phyloP scores from a whole-genome alignment of 1,139 yeast genomes.

The Yamadazyma taylorii region DNA sequence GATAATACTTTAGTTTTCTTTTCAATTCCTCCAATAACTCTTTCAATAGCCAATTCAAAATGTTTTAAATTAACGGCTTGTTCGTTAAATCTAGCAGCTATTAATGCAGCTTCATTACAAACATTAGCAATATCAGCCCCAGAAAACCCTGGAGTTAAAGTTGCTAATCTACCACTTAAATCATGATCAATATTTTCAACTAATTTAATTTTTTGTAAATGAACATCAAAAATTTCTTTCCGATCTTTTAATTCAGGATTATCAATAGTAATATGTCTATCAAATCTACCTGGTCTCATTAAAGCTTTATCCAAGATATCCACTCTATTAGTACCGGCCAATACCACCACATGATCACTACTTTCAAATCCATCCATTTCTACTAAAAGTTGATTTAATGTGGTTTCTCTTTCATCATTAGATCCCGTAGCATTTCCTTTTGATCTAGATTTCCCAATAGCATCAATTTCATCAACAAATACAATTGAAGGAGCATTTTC shows the following conservation, averaged over 20 bases:
- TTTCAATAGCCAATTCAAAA: conserved; percentile 94
- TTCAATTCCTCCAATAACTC: conserved; percentile 96
- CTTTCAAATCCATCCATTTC: conserved; percentile 97
- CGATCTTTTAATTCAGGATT: conserved; percentile 93
- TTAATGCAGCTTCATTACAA: conserved; percentile 94
- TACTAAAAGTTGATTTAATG: conserved; percentile 89
- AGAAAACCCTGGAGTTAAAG: conserved; percentile 94
- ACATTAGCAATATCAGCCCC: conserved; percentile 99
- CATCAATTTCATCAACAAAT: conserved; percentile 96
- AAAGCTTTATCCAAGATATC: conserved; percentile 92
- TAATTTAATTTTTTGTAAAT: conserved; percentile 66
- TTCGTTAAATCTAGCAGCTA: conserved; percentile 85
- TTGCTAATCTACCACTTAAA: conserved; percentile 85
- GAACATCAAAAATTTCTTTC: conserved; percentile 86
- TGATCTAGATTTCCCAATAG: conserved; percentile 93
- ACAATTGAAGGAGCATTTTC: conserved; percentile 91
- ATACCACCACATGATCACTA: conserved; percentile 89
- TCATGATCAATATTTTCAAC: conserved; percentile 38
- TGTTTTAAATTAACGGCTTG: conserved; percentile 69
- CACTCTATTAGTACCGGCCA: conserved; percentile 96
- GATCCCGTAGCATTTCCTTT: conserved; percentile 83
- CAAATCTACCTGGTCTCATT: conserved; percentile 96
- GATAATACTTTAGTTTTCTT: conserved; percentile 82
- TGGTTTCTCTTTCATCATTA: conserved; percentile 95
- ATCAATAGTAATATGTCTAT: conserved; percentile 88